Evolutionary conservation across 2,329 filamentous ascomycete genomes (phyloP), one percentile per base, ranked within the genome.

Genomic region (Epichloe coenophiala): DNA sequence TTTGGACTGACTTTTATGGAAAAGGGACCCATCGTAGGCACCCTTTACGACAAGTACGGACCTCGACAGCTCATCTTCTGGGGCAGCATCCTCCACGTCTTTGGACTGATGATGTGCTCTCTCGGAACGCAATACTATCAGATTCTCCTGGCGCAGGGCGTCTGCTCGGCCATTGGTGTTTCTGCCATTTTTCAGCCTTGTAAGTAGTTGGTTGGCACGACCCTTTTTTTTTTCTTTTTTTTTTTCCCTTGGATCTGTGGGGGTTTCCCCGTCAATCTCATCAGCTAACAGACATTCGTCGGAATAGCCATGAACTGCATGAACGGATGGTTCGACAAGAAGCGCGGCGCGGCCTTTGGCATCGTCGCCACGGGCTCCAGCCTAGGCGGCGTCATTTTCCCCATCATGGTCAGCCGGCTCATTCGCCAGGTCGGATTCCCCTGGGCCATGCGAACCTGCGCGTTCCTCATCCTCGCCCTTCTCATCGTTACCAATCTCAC

Each of bases 71-170:
- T 84, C 1, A 59, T 80, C 4, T 40, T 75, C 3, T 57, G 61
- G 41, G 76, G 77, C 13, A 71, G 70, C 1, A 63, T 78, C 49
- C 59, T 78, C 36, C 73, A 78, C 54, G 70, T 81, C 33, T 73
- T 81, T 48, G 72, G 75, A 6, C 58, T 81, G 15, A 80, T 83
- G 75, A 79, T 81, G 76, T 70, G 74, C 0, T 73, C 69, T 38
- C 61, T 81, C 35, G 55, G 58, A 5, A 62, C 54, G 0, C 39
- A 65, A 45, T 68, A 66, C 55, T 67, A 63, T 47, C 65, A 68
- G 48, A 62, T 67, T 48, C 54, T 68, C 13, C 55, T 68, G 1
- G 56, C 62, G 8, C 65, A 68, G 46, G 61, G 61, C 3, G 54
- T 67, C 4, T 63, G 62, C 53, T 60, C 57, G 12, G 60, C 59